A percentile compares a stretch with the other conserved stretches of the same genome.
Evolutionary conservation across 164 flowering plant genomes (phyloP).

Genomic region (Kalanchoe fedtschenkoi): DNA sequence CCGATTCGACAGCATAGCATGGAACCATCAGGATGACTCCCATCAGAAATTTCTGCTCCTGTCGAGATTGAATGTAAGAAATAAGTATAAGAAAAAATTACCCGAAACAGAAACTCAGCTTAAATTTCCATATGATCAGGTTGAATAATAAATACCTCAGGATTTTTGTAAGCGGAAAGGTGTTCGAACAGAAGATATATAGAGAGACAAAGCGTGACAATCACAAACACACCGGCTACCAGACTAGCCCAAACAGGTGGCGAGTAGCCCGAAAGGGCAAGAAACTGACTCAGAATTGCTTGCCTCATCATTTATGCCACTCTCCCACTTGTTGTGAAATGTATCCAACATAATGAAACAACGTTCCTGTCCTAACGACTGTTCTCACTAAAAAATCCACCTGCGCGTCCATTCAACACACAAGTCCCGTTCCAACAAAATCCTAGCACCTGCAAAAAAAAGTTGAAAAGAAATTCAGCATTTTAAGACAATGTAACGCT

Average conservation of each 20-base stretch:
- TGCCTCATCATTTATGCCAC: conserved; percentile 12
- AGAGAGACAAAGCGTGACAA: conserved; percentile 44
- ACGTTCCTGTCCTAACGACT: too few species aligned
- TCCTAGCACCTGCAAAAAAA: too few species aligned
- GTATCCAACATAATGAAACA: too few species aligned
- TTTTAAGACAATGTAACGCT: too few species aligned
- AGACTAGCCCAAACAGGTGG: conserved; percentile 52
- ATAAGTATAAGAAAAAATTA: too few species aligned
- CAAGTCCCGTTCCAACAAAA: too few species aligned
- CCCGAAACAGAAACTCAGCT: not conserved
- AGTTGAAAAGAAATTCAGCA: too few species aligned
- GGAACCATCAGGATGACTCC: conserved; percentile 96
- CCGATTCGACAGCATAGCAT: conserved; percentile 88
- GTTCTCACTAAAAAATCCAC: too few species aligned
- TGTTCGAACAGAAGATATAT: conserved; percentile 59
- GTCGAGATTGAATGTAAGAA: too few species aligned
- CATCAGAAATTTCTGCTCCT: conserved; percentile 76
- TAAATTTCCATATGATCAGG: not conserved
- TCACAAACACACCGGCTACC: conserved; percentile 35
- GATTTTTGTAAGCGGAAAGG: conserved; percentile 65
- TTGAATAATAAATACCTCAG: conserved; percentile 45
- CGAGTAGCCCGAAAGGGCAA: conserved; percentile 13
- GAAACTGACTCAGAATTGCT: conserved; percentile 22
- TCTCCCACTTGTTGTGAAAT: too few species aligned
- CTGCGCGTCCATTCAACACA: too few species aligned